Percentiles rank a stretch among this genome's conserved stretches.
Evolutionary conservation across 2,329 filamentous ascomycete genomes (phyloP).

Genomic region (Podosphaera fusca): DNA sequence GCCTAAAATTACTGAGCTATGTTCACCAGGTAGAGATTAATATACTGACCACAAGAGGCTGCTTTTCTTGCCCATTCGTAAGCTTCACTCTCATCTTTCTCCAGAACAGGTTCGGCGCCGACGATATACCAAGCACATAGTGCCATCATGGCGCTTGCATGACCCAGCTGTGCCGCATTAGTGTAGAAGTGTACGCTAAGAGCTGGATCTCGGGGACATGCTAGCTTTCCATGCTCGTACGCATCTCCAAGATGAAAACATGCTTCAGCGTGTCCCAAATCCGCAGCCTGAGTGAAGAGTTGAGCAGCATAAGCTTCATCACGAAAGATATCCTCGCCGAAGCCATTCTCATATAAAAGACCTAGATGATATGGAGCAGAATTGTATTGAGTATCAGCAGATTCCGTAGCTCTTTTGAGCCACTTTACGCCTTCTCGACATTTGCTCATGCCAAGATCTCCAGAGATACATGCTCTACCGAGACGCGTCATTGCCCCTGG

Average conservation of each 20-base stretch:
- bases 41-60: conserved; percentile 53
- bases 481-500: conserved; percentile 86
- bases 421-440: conserved; percentile 89
- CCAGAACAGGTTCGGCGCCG: conserved; percentile 71
- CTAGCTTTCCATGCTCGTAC: conserved; percentile 77
- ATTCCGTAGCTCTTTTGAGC: conserved; percentile 80
- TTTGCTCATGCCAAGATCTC: conserved; percentile 65
- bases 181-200: conserved; percentile 97
- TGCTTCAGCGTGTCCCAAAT: conserved; percentile 71
- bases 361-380: conserved; percentile 79
- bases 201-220: conserved; percentile 74
- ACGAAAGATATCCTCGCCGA: conserved; percentile 78
- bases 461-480: conserved; percentile 70
- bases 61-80: conserved; percentile 88
- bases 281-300: conserved; percentile 80
- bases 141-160: conserved; percentile 87
- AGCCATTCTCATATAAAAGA: conserved; percentile 74
- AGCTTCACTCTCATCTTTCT: conserved; percentile 87
- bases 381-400: conserved; percentile 80
- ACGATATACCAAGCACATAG: conserved; percentile 98
- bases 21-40: neutral
- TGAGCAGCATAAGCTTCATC: conserved; percentile 82
- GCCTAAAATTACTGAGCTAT: conserved; percentile 7
- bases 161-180: conserved; percentile 61
- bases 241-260: conserved; percentile 82